Evolutionary conservation across 2,329 filamentous ascomycete genomes (phyloP), one percentile per base, ranked within the genome.

Genomic region (Huntiella moniliformis): DNA sequence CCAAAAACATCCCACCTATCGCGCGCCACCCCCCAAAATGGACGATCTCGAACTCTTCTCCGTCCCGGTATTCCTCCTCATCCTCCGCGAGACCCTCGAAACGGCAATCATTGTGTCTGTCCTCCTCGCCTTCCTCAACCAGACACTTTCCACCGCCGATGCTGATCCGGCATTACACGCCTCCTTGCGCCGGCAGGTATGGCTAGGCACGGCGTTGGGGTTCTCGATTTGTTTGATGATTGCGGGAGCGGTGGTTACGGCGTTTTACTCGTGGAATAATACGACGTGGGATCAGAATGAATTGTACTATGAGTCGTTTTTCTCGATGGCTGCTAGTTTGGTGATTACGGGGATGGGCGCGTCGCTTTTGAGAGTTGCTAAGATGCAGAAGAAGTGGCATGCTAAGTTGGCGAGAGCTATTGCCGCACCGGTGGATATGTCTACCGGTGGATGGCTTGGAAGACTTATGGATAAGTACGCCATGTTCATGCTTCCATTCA

Each of bases 331-430:
- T 43, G 83, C 85, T 2, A 69, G 76, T 13, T 53, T 91, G 53
- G 85, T 93, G 62, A 91, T 93, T 61, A 81, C 81, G 33, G 54
- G 85, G 51, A 79, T 92, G 66, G 85, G 85, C 22, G 79, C 77
- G 31, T 83, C 82, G 4, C 72, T 93, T 28, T 73, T 93, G 5
- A 78, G 85, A 18, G 71, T 93, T 46, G 80, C 77, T 51, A 91
- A 88, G 61, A 72, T 91, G 60, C 82, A 86, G 58, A 77, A 81
- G 51, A 91, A 91, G 62, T 93, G 85, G 86, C 73, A 77, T n/a
- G 65, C 79, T 54, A 91, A 91, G 71, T 73, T 93, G 17, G 73
- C 78, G 13, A 73, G 73, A 54, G 74, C 81, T 2, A 62, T 91
- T 28, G 74, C 82, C 53, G 58, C 56, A 1, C 64, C 68, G 8